Conservation (phyloP, 305 asterid species). For the Andrographis paniculata region DNA sequence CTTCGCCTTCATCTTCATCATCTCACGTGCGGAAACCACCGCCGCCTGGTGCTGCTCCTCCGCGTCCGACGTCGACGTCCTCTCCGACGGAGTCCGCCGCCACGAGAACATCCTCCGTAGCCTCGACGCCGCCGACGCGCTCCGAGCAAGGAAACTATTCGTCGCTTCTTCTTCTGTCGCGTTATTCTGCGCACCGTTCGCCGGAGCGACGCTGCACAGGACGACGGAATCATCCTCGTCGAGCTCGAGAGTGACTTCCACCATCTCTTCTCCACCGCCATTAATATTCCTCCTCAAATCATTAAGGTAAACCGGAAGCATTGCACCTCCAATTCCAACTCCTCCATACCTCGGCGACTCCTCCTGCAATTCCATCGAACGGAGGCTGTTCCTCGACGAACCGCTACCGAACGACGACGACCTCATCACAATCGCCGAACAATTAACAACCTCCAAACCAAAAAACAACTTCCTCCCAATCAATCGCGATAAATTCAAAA, state of each 20-base stretch:
- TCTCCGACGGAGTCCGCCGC: conserved; percentile 30
- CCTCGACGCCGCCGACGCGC: conserved; percentile 49
- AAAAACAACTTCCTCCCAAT: too few species aligned
- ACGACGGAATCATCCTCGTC: conserved; percentile 58
- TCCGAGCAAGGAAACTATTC: conserved; percentile 34
- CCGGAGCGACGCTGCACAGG: conserved; percentile 52
- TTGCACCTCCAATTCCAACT: too few species aligned
- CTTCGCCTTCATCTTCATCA: conserved; percentile 53
- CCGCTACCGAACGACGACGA: conserved; percentile 45
- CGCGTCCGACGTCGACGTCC: conserved; percentile 27
- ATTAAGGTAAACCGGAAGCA: conserved; percentile 74
- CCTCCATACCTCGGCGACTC: conserved; percentile 25
- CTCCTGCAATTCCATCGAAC: conserved; percentile 40
- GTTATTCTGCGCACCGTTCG: conserved; percentile 4
- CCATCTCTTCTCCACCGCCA: conserved; percentile 38
- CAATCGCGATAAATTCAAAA: background rate
- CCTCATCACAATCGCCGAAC: conserved; percentile 15
- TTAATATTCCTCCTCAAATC: conserved; percentile 44
- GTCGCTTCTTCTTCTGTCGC: conserved; percentile 12
- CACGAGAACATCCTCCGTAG: conserved; percentile 61
- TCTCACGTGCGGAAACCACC: conserved; percentile 36
- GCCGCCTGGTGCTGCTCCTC: conserved; percentile 31
- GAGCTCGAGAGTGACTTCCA: conserved; percentile 71
- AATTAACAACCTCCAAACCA: background rate
- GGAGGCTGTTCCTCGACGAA: conserved; percentile 42